These are phyloP conservation scores for Magnaporthales sp. DNA, from an alignment of 2,329 filamentous ascomycete genomes.

Conservation along the genomic window DNA sequence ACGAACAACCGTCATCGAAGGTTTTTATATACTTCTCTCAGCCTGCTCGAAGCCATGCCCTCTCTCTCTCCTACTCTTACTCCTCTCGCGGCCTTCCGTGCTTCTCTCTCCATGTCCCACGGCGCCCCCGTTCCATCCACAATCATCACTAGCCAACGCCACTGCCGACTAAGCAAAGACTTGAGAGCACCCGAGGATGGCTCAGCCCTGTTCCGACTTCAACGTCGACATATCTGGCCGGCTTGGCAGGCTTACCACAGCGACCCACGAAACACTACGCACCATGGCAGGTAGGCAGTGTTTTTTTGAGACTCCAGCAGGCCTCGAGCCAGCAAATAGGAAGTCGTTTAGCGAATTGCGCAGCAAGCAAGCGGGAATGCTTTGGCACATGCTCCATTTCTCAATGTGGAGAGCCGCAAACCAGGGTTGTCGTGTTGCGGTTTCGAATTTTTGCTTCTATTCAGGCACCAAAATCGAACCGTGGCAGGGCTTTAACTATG, in stretches of 20 bases:
- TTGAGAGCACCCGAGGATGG: background rate
- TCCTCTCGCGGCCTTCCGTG: background rate
- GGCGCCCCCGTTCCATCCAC: background rate
- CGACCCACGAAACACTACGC: background rate
- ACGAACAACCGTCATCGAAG: background rate
- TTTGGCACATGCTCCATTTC: background rate
- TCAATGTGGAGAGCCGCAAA: background rate
- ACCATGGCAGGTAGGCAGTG: too few relatives aligned
- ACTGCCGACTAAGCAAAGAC: background rate
- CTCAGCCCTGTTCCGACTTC: background rate
- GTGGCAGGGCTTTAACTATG: too few relatives aligned
- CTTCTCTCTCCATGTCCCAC: background rate
- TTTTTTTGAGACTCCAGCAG: background rate
- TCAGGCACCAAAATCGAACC: too few relatives aligned
- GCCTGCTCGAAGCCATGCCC: background rate
- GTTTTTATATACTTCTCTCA: background rate
- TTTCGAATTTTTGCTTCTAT: background rate
- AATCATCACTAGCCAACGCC: background rate
- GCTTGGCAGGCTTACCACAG: background rate
- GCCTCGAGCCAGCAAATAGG: background rate
- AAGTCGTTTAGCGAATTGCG: background rate
- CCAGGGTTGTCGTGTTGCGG: background rate
- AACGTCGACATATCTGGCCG: background rate
- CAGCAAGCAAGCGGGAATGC: too few relatives aligned
- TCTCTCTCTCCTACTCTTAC: too few relatives aligned